phyloP scores from a whole-genome alignment of 345 rosid genomes.

The Draba incana region DNA sequence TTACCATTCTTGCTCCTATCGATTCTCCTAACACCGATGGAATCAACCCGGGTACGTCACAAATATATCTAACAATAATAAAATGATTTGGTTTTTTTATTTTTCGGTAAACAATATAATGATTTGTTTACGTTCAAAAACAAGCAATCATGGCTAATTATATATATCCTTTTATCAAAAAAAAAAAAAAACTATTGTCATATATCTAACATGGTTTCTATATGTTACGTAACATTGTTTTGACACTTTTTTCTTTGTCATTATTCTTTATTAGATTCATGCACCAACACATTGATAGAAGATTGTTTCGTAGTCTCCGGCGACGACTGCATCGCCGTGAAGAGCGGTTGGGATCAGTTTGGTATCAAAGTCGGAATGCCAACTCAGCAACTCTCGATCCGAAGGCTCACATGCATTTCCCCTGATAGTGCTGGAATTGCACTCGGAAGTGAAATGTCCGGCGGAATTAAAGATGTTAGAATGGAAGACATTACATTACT shows the following conservation, averaged over 20 bases:
- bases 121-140: background rate
- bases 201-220: background rate
- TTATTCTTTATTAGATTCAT: conserved; percentile 25
- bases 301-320: conserved; percentile 44
- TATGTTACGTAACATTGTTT: background rate
- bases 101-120: too few species aligned
- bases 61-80: background rate
- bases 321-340: conserved; percentile 39
- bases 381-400: conserved; percentile 40
- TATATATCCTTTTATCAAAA: too few species aligned
- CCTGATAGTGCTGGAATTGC: conserved; percentile 41
- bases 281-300: conserved; percentile 43
- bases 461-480: conserved; percentile 42
- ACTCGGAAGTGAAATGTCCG: conserved; percentile 42
- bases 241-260: background rate
- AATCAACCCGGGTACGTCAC: conserved; percentile 61
- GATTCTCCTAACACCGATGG: conserved; percentile 93
- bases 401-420: conserved; percentile 41
- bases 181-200: too few species aligned
- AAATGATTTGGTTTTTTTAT: too few species aligned
- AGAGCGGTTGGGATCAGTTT: conserved; percentile 43
- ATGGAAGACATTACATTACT: conserved; percentile 39
- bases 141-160: too few species aligned
- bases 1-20: conserved; percentile 84
- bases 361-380: conserved; percentile 43